Percentiles rank a stretch among this genome's conserved stretches.
Conservation (phyloP, 768 basidiomycete species). For the Tremella yokohamensis region DNA sequence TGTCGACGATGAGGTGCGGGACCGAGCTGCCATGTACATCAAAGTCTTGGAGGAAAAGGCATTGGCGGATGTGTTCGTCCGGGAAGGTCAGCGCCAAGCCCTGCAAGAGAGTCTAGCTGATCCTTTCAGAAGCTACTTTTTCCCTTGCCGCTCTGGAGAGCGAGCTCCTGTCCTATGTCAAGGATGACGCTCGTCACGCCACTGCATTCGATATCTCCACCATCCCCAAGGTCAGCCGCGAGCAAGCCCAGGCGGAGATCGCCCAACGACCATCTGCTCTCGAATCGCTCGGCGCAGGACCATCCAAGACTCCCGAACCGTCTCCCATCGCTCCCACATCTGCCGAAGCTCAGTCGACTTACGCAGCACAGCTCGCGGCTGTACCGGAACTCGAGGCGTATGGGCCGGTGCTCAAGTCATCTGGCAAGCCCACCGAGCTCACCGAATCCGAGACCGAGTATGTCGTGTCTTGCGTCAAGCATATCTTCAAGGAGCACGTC, state of each 20-base stretch:
- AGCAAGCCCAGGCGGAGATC: conserved; percentile 82
- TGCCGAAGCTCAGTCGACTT: conserved; percentile 82
- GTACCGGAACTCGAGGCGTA: conserved; percentile 82
- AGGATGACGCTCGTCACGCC: conserved; percentile 67
- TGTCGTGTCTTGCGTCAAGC: conserved; percentile 93
- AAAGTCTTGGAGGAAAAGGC: conserved; percentile 73
- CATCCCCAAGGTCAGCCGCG: conserved; percentile 90
- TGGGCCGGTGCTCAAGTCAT: conserved; percentile 84
- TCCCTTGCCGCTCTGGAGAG: conserved; percentile 85
- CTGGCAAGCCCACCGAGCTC: conserved; percentile 68
- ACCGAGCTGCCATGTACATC: conserved; percentile 92
- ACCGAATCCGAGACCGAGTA: conserved; percentile 98
- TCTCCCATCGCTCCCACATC: conserved; percentile 66
- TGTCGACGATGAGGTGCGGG: conserved; percentile 97
- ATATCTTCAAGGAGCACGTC: conserved; percentile 88
- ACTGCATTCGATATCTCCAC: conserved; percentile 76
- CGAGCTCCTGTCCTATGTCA: conserved; percentile 89
- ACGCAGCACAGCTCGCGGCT: conserved; percentile 75
- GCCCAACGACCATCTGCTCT: conserved; percentile 75
- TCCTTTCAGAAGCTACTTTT: conserved; percentile 77
- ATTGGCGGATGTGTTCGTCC: conserved; percentile 80
- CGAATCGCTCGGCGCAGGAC: conserved; percentile 69
- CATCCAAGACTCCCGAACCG: conserved; percentile 60
- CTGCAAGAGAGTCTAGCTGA: background rate
- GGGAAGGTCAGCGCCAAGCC: conserved; percentile 66